These are phyloP conservation scores for Claviceps paspali DNA, from an alignment of 2,329 filamentous ascomycete genomes.

Conservation along the genomic window DNA sequence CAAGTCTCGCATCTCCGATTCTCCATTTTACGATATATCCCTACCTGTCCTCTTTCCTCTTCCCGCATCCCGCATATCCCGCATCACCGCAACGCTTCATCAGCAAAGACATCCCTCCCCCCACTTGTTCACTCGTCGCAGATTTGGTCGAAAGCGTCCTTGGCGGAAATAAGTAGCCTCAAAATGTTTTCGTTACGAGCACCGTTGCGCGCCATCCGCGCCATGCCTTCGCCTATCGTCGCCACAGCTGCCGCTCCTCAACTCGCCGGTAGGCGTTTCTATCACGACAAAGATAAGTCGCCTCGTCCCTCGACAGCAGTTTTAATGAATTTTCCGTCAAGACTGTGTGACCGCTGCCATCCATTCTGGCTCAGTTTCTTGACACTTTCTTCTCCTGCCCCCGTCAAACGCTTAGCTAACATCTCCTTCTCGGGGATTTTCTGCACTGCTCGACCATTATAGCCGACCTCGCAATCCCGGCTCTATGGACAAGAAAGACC, in stretches of 20 bases:
- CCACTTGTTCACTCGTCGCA: too few species aligned
- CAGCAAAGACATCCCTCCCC: too few species aligned
- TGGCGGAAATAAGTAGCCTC: not conserved
- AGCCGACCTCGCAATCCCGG: conserved; percentile 39
- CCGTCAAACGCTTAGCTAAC: conserved; percentile 3
- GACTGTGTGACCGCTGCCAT: not conserved
- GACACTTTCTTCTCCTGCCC: not conserved
- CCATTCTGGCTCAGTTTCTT: not conserved
- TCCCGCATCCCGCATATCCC: not conserved
- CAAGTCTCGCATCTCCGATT: too few species aligned
- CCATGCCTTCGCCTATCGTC: conserved; percentile 7
- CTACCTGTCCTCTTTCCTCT: too few species aligned
- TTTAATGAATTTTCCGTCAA: not conserved
- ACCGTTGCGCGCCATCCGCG: conserved; percentile 7
- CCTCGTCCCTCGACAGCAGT: not conserved
- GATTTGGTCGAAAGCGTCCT: not conserved
- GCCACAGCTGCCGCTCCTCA: conserved; percentile 11
- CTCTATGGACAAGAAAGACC: conserved; percentile 54
- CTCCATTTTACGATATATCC: too few species aligned
- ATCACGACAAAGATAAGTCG: conserved; percentile 30
- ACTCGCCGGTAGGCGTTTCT: conserved; percentile 24
- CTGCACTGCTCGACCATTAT: conserved; percentile 29
- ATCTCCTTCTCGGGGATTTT: not conserved
- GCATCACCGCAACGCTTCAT: too few species aligned
- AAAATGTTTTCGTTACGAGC: conserved; percentile 9